Conservation (phyloP, 495 filamentous ascomycete genomes). For the Neurospora tetrasperma region DNA sequence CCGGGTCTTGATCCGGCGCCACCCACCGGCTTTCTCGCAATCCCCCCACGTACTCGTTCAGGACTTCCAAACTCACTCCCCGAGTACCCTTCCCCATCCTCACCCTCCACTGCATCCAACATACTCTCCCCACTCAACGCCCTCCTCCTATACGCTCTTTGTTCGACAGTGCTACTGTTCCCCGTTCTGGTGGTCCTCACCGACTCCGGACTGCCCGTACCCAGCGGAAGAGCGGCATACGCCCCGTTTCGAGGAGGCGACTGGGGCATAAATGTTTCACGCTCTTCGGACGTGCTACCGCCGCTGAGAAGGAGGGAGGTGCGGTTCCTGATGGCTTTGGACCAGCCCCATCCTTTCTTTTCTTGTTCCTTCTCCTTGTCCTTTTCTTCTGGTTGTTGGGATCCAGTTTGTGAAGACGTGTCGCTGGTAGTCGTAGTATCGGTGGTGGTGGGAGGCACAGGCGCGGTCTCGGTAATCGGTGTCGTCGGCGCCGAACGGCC, state of each 20-base stretch:
- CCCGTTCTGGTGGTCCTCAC: not conserved
- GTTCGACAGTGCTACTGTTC: not conserved
- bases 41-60: not conserved
- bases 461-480: not conserved
- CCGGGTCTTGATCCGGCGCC: not conserved
- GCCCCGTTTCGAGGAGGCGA: not conserved
- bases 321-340: not conserved
- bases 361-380: not conserved
- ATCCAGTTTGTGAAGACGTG: not conserved
- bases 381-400: not conserved
- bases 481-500: constrained; percentile 24
- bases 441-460: not conserved
- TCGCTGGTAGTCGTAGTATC: not conserved
- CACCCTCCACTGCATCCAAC: not conserved
- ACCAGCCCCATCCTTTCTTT: not conserved
- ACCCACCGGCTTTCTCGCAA: not conserved
- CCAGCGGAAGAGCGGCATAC: not conserved
- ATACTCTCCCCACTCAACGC: not conserved
- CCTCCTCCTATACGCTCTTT: not conserved
- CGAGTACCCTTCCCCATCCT: not conserved
- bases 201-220: not conserved
- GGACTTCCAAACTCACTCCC: not conserved
- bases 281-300: not conserved
- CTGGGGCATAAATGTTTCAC: not conserved
- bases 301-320: not conserved